A percentile compares a stretch with the other conserved stretches of the same genome.
Conservation (phyloP, 371 early-diverging fungal species). For the Parasitella parasitica region DNA sequence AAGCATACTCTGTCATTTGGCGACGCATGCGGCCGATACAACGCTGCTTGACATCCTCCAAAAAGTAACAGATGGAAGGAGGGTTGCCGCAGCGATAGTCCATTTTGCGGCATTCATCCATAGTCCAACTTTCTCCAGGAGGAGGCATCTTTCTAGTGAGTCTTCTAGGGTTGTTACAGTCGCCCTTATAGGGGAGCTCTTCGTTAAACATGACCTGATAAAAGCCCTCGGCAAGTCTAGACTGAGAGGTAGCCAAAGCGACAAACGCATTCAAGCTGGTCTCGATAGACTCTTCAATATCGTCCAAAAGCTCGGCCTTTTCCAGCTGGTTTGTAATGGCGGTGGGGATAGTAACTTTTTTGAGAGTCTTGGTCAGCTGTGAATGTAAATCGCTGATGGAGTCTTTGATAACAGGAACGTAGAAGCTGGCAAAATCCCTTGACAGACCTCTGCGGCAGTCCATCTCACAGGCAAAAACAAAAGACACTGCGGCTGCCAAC, state of each 20-base stretch:
- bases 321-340: conserved; percentile 30
- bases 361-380: conserved; percentile 29
- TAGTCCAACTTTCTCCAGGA: conserved; percentile 53
- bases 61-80: conserved; percentile 64
- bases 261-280: conserved; percentile 22
- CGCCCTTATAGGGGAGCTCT: conserved; percentile 62
- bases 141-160: conserved; percentile 56
- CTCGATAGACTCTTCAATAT: conserved; percentile 20
- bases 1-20: conserved; percentile 36
- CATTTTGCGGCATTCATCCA: conserved; percentile 60
- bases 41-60: conserved; percentile 47
- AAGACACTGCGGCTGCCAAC: conserved; percentile 1
- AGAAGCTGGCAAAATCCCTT: conserved; percentile 52
- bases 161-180: conserved; percentile 59
- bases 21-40: conserved; percentile 36
- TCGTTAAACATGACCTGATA: conserved; percentile 56
- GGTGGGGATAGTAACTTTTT: conserved; percentile 26
- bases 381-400: conserved; percentile 28
- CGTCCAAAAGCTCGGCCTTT: conserved; percentile 32
- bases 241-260: conserved; percentile 18
- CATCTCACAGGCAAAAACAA: conserved; percentile 53
- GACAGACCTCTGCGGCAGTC: conserved; percentile 58
- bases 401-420: conserved; percentile 35
- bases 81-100: conserved; percentile 71
- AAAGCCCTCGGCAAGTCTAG: conserved; percentile 39